These are phyloP conservation scores for Melanogaster broomeanus DNA, from an alignment of 768 basidiomycete species.

Conservation along the genomic window DNA sequence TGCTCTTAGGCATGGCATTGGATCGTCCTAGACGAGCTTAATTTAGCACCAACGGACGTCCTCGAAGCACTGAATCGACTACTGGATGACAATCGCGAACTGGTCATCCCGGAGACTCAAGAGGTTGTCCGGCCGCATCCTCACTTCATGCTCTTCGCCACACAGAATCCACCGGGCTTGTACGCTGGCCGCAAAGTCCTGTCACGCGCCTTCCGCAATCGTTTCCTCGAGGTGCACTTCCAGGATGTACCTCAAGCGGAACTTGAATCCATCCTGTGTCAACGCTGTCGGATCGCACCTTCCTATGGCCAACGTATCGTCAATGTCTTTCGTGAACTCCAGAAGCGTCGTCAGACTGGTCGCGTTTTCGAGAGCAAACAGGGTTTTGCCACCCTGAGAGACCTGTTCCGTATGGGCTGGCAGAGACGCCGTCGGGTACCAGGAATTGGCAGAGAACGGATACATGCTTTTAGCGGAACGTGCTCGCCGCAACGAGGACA, in stretches of 20 bases:
- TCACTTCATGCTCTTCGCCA: conserved; percentile 97
- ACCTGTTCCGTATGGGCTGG: conserved; percentile 98
- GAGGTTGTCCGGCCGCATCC: conserved; percentile 93
- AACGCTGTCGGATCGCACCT: conserved; percentile 89
- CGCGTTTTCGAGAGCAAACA: conserved; percentile 98
- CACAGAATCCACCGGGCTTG: conserved; percentile 95
- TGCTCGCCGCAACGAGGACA: conserved; percentile 82
- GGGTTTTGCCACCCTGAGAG: conserved; percentile 94
- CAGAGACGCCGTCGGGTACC: conserved; percentile 84
- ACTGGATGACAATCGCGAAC: conserved; percentile 95
- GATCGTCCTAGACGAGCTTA: conserved; percentile 98
- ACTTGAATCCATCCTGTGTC: conserved; percentile 90
- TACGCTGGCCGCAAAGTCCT: conserved; percentile 95
- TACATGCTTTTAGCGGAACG: conserved; percentile 98
- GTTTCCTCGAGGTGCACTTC: conserved; percentile 97
- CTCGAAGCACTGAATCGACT: conserved; percentile 96
- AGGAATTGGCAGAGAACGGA: conserved; percentile 92
- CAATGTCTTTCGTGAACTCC: conserved; percentile 87
- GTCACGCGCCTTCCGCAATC: conserved; percentile 94
- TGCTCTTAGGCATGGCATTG: conserved; percentile 92
- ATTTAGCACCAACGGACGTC: conserved; percentile 96
- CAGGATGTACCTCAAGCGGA: conserved; percentile 95
- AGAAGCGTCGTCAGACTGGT: conserved; percentile 85
- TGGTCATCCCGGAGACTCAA: conserved; percentile 93
- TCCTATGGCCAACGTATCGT: conserved; percentile 93